Evolutionary conservation across 225 moss, liverwort and hornwort genomes (phyloP), one percentile per base, ranked within the genome.

Genomic region (Bryoerythrophyllum caledonicum): DNA sequence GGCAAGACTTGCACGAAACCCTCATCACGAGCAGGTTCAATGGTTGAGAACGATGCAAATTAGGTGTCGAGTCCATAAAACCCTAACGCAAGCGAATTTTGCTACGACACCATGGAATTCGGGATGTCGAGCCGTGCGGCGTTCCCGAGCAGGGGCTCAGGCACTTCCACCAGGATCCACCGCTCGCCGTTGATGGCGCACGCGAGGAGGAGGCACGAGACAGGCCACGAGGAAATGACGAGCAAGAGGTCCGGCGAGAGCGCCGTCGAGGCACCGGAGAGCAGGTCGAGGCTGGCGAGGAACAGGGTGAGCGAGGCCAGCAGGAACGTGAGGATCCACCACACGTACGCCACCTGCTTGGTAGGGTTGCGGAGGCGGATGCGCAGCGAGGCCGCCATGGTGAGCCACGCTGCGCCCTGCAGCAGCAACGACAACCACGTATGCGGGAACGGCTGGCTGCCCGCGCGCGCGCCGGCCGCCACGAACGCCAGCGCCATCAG

Each of bases 261-360:
- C 17, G 35, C 53, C 8, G 76, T 34, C 32, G 32, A 32, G 15
- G 62, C 77, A 12, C 65, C 68, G 8, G 60, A 53, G 61, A 77
- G 37, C 41, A 82, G 46, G 61, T 82, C 82, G 11, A 82, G n/a
- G 67, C 52, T 52, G 2, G 77, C 72, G 61, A 82, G 82, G 35
- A 73, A 53, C 35, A 66, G 19, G 11, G 77, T 54, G 19, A 82
- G 62, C 8, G 76, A 72, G 20, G 73, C 73, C 26, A 82, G 68
- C 58, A 77, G 24, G 61, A 82, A 82, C 44, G 82, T 82, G 43
- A 82, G 61, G 37, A 82, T 82, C 82, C 82, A 82, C 82, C 82
- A 82, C 25, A 82, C 61, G 4, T 82, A 82, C 3, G 77, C 77
- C n/a, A 82, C 67, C 60, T 82, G 77, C 73, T 82, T 82, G 15